Evolutionary conservation across 108 stramenopile genomes (phyloP).

Genomic region (Nitzschia palea): DNA sequence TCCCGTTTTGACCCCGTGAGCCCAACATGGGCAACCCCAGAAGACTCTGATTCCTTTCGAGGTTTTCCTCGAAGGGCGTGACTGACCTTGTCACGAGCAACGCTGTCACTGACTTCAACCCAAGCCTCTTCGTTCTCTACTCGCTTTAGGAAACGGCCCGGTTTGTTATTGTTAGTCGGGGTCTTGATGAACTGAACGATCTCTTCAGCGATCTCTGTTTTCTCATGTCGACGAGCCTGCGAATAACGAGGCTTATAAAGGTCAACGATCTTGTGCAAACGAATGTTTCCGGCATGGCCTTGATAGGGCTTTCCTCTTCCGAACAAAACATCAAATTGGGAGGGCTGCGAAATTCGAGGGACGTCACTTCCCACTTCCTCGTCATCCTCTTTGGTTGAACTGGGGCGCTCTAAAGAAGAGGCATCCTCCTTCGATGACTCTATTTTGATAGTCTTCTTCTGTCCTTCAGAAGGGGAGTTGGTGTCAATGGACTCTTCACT

Average conservation of each 20-base stretch:
- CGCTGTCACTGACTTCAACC: conserved; percentile 22
- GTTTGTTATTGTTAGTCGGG: neutral
- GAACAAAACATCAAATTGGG: conserved; percentile 11
- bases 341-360: neutral
- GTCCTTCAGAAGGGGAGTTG: no score
- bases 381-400: no score
- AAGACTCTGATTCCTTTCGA: conserved; percentile 9
- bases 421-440: no score
- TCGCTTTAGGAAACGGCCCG: conserved; percentile 25
- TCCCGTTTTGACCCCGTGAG: no score
- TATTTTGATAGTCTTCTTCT: no score
- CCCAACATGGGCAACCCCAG: no score
- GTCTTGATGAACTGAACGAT: conserved; percentile 18
- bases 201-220: conserved; percentile 16
- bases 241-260: neutral
- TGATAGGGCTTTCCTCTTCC: conserved; percentile 22
- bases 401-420: no score
- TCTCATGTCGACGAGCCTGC: conserved; percentile 7
- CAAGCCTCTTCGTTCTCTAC: conserved; percentile 22
- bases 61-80: conserved; percentile 31
- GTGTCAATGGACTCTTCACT: no score
- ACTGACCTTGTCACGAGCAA: conserved; percentile 33
- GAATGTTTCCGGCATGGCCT: conserved; percentile 14
- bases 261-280: conserved; percentile 10
- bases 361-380: no score